phyloP scores from a whole-genome alignment of 768 basidiomycete species.

The Hirschioporus abietinus region DNA sequence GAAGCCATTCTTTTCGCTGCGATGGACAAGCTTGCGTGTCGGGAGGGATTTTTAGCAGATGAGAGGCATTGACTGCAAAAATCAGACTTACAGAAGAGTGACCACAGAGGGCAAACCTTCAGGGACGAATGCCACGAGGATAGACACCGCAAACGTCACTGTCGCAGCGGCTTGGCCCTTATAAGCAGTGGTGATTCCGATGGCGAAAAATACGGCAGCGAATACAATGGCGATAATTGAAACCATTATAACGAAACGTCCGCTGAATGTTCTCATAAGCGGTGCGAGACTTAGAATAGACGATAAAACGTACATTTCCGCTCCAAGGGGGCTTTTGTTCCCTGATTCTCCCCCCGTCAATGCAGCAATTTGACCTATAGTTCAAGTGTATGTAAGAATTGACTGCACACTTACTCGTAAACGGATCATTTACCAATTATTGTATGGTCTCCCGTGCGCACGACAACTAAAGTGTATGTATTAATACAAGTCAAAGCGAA shows the following conservation, averaged over 20 bases:
- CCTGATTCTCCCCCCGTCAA: conserved; percentile 60
- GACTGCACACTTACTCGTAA: background rate
- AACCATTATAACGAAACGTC: conserved; percentile 56
- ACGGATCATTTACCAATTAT: conserved; percentile 42
- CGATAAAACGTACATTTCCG: conserved; percentile 56
- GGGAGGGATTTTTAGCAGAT: background rate
- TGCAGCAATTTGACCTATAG: conserved; percentile 54
- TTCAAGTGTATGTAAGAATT: conserved; percentile 17
- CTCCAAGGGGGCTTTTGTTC: conserved; percentile 58
- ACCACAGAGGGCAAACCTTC: conserved; percentile 65
- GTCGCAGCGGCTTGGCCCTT: conserved; percentile 54
- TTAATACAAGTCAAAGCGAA: background rate
- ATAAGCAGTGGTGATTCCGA: conserved; percentile 63
- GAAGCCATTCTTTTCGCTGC: conserved; percentile 69
- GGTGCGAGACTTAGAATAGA: conserved; percentile 2
- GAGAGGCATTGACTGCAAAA: background rate
- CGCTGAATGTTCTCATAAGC: conserved; percentile 27
- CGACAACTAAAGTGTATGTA: conserved; percentile 40
- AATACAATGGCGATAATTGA: conserved; percentile 58
- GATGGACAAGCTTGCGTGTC: conserved; percentile 42
- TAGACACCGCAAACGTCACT: conserved; percentile 57
- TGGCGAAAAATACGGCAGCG: conserved; percentile 58
- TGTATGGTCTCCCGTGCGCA: conserved; percentile 61
- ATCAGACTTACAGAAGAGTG: conserved; percentile 41
- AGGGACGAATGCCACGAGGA: conserved; percentile 56